Evolutionary conservation across 2,329 filamentous ascomycete species (phyloP), one percentile per base, ranked within the genome.

Genomic region (Byssothecium circinans): DNA sequence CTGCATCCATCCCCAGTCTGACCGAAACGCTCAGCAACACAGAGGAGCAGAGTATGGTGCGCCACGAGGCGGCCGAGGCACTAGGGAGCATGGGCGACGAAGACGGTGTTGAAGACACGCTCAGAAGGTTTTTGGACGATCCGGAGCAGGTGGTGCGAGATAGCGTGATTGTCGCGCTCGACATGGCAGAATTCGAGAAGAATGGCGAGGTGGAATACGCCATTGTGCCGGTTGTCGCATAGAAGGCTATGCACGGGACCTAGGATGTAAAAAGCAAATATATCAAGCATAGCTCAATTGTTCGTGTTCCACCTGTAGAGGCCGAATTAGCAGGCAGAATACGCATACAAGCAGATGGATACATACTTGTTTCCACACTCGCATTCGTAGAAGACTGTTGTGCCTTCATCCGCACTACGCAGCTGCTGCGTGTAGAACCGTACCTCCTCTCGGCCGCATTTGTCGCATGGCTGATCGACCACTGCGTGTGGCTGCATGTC

Each of bases 181-280:
- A 99, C 72, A 99, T 99, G 90, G 94, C 91, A 10, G 92, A 96
- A 67, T 96, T 90, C 65, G 94, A 99, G 78, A 90, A 88, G 77
- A 88, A 85, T 59, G 88, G 89, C 34, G 84, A 96, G 73, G 77
- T 84, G 25, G 91, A 99, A 69, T 99, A 99, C 77, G 94, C 94
- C 38, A 81, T 96, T 64, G 86, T 97, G 58, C 92, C 60, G 37
- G 47, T 68, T 41, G 62, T 48, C 17, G 67, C 62, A 33, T 68
- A 56, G 48, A 44, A 8, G 15, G n/a, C 5, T 3, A 10, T 19
- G 27, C 23, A 20, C 27, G 37, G 11, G 17, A 19, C 30, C 18
- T 49, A 43, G 41, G 42, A 37, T 37, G 45, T 37, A 43, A 41
- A 36, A 30, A 42, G 53, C 47, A 54, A 41, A 45, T 33, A 51